Conservation (phyloP, 2,329 filamentous ascomycete species). For the Trichoderma arundinaceum region DNA sequence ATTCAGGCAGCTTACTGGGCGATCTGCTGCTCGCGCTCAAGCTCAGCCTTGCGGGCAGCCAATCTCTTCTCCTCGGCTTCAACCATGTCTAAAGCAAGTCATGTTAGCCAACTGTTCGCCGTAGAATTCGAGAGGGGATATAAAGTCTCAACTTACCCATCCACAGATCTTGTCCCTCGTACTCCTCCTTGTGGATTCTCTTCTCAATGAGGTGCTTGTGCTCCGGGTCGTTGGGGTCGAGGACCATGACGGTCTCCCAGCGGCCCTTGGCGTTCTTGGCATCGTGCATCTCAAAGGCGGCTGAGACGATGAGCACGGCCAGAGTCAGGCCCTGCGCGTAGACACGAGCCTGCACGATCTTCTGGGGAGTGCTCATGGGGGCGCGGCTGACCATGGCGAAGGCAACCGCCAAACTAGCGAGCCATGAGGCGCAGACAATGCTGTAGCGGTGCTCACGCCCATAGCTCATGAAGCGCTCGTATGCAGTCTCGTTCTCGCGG, state of each 20-base stretch:
- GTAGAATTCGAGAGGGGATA: neutral
- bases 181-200: slow-evolving; percentile 84
- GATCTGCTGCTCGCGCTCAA: slow-evolving; percentile 29
- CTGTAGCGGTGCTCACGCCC: slow-evolving; percentile 82
- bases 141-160: slow-evolving; percentile 62
- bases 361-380: slow-evolving; percentile 75
- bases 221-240: slow-evolving; percentile 81
- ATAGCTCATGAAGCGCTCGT: slow-evolving; percentile 72
- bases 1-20: slow-evolving; percentile 28
- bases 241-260: slow-evolving; percentile 83
- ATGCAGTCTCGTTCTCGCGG: slow-evolving; percentile 60
- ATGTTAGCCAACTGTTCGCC: slow-evolving; percentile 28
- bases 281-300: slow-evolving; percentile 81
- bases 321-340: slow-evolving; percentile 91
- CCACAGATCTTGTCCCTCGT: slow-evolving; percentile 92
- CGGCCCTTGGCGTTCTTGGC: slow-evolving; percentile 74
- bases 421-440: slow-evolving; percentile 82
- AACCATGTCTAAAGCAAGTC: slow-evolving; percentile 70
- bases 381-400: slow-evolving; percentile 79
- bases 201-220: slow-evolving; percentile 86
- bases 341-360: slow-evolving; percentile 91
- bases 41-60: slow-evolving; percentile 47
- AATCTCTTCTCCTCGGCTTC: slow-evolving; percentile 74
- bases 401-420: slow-evolving; percentile 77
- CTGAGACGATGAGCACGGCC: slow-evolving; percentile 79